Base-by-base conservation (phyloP, 805 yeast species). In the Monosporozyma unispora region DNA sequence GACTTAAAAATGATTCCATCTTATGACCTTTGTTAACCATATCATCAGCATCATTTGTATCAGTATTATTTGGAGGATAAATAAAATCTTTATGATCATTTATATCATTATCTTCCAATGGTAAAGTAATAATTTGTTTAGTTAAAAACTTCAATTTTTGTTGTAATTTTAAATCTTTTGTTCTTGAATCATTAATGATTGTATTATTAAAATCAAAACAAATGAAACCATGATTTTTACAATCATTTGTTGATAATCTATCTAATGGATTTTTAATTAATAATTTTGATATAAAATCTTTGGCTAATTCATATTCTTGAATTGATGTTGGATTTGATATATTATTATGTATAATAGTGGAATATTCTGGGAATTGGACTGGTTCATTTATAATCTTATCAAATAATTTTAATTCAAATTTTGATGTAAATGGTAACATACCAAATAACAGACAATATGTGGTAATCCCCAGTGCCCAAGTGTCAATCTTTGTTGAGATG, bases 391-490 rank as follows among this genome's bases (percentile, higher is more conserved):
- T 86, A 55, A 93, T 93, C 11, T 81, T 88, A 50, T 84, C 83
- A 66, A 91, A 90, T 47, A 93, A 72, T 48, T 62, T 58, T 43
- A 67, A 50, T 51, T 84, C 95, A 68, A 77, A 91, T 60, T 89
- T 96, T 29, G 87, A 81, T 61, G 82, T 80, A 64, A 91, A 93
- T 2, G 99, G 99, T 42, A 93, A 77, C 54, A 76, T 74, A 10
- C 99, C 99, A 69, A 87, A 91, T 12, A 91, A 62, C 37, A 93
- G 69, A 63, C 97, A 90, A 66, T 81, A 93, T 16, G 93, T 69
- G 0, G 98, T 90, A 5, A 91, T 89, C 10, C 99, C 99, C 19
- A 89, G 67, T 0, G 99, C 96, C 99, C 99, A 93, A n/a, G 91
- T 84, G 68, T 93, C 99, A 49, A 93, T 86, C 65, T 86, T 88